Conservation (phyloP, 2,329 filamentous ascomycete genomes). For the Neopestalotiopsis sp. region DNA sequence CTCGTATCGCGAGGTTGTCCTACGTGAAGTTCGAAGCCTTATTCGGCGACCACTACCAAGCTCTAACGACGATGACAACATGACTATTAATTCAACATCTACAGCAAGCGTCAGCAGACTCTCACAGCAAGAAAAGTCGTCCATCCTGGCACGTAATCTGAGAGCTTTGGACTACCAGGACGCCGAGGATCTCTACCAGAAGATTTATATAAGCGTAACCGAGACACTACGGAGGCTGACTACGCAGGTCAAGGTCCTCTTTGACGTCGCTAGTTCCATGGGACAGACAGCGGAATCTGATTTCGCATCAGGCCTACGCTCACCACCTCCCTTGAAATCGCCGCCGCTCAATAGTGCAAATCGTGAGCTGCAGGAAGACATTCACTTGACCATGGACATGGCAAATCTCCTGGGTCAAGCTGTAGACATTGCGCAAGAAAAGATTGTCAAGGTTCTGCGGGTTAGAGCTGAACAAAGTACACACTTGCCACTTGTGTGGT, state of each 20-base stretch:
- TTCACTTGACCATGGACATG: conserved; percentile 78
- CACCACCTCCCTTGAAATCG: conserved; percentile 52
- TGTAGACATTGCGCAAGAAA: conserved; percentile 81
- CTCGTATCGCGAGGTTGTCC: conserved; percentile 80
- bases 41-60: conserved; percentile 87
- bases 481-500: conserved; percentile 69
- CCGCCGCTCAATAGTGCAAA: conserved; percentile 56
- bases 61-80: conserved; percentile 91
- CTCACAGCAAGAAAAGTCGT: conserved; percentile 87
- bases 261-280: conserved; percentile 87
- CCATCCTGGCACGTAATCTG: conserved; percentile 85
- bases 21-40: conserved; percentile 84
- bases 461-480: conserved; percentile 78
- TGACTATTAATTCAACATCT: conserved; percentile 85
- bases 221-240: conserved; percentile 85
- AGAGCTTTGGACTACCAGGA: conserved; percentile 82
- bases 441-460: conserved; percentile 75
- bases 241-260: conserved; percentile 90
- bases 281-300: conserved; percentile 42
- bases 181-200: conserved; percentile 80
- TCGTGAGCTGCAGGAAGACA: conserved; percentile 68
- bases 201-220: conserved; percentile 85
- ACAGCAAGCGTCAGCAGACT: conserved; percentile 72
- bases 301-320: conserved; percentile 45
- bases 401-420: conserved; percentile 79